phyloP scores from a whole-genome alignment of 192 early-diverging fungal species.

The Gryganskiella cystojenkinii region DNA sequence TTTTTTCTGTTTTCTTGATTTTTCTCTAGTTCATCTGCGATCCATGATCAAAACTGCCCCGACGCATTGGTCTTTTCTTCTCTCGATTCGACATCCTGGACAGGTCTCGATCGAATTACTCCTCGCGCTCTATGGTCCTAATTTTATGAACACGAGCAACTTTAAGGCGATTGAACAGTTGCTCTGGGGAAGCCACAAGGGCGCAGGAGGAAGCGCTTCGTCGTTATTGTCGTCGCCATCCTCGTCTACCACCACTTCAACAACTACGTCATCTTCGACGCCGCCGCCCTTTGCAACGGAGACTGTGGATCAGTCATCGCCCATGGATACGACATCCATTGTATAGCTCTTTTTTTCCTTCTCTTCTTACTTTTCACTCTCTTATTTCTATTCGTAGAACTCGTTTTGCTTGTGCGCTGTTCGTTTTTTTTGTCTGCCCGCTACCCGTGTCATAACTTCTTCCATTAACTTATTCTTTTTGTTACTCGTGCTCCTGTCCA shows the following conservation, averaged over 20 bases:
- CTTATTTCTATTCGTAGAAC: too few species aligned
- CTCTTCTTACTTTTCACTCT: neutral
- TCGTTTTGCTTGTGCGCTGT: too few species aligned
- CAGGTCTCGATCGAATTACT: slow-evolving; percentile 48
- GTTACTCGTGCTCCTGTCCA: too few species aligned
- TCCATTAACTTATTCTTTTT: too few species aligned
- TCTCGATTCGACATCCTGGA: slow-evolving; percentile 46
- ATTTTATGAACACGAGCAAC: slow-evolving; percentile 43
- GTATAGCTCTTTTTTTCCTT: neutral
- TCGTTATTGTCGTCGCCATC: neutral
- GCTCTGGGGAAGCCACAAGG: slow-evolving; percentile 22
- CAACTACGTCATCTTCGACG: too few species aligned
- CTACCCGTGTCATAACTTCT: too few species aligned
- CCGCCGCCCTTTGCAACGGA: too few species aligned
- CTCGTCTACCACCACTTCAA: too few species aligned
- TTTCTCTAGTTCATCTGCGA: slow-evolving; percentile 34
- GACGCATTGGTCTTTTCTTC: slow-evolving; percentile 42
- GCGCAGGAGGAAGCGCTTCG: neutral
- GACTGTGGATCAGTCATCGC: too few species aligned
- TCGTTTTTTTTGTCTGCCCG: too few species aligned
- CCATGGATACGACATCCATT: too few species aligned
- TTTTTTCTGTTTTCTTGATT: neutral
- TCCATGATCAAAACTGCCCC: slow-evolving; percentile 53
- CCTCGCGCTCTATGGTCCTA: slow-evolving; percentile 37
- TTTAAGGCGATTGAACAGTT: slow-evolving; percentile 45